Conservation (phyloP, 129 eudicot species). For the Rutidosis leptorrhynchoides region DNA sequence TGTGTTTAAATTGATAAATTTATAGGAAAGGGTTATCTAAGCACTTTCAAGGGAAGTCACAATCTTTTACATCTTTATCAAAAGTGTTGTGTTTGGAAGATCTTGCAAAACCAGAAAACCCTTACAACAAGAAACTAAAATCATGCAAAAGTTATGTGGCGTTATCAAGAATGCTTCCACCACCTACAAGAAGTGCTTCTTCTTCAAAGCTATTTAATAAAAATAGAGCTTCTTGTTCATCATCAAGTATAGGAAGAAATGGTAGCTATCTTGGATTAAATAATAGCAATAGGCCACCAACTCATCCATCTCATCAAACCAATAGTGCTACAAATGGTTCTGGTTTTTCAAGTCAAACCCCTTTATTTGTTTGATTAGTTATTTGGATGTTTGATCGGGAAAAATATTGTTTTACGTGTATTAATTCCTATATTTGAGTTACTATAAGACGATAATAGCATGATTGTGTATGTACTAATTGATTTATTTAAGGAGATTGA, state of each 20-base stretch:
- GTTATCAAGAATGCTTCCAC: conserved; percentile 32
- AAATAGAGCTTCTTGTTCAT: conserved; percentile 39
- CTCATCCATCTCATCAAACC: conserved; percentile 43
- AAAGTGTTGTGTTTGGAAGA: conserved; percentile 56
- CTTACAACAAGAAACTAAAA: conserved; percentile 62
- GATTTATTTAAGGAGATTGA: conserved; percentile 22
- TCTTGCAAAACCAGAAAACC: conserved; percentile 72
- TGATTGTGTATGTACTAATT: conserved; percentile 32
- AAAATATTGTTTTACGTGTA: conserved; percentile 2
- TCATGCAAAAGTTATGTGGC: conserved; percentile 56
- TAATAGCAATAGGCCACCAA: conserved; percentile 42
- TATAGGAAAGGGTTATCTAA: conserved; percentile 64
- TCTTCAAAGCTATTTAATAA: conserved; percentile 47
- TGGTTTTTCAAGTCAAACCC: conserved; percentile 40
- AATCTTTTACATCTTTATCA: conserved; percentile 59
- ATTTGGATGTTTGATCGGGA: conserved; percentile 13
- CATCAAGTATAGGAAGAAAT: conserved; percentile 31
- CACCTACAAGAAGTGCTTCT: conserved; percentile 33
- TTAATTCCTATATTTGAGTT: conserved; percentile 23
- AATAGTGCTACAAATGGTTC: conserved; percentile 33
- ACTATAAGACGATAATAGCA: conserved; percentile 10
- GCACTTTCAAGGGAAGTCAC: conserved; percentile 70
- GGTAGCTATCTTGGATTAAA: conserved; percentile 29
- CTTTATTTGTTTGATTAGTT: conserved; percentile 41
- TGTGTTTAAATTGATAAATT: conserved; percentile 18